Evolutionary conservation across 495 filamentous ascomycete genomes (phyloP).

Genomic region (Jackrogersella minutella): DNA sequence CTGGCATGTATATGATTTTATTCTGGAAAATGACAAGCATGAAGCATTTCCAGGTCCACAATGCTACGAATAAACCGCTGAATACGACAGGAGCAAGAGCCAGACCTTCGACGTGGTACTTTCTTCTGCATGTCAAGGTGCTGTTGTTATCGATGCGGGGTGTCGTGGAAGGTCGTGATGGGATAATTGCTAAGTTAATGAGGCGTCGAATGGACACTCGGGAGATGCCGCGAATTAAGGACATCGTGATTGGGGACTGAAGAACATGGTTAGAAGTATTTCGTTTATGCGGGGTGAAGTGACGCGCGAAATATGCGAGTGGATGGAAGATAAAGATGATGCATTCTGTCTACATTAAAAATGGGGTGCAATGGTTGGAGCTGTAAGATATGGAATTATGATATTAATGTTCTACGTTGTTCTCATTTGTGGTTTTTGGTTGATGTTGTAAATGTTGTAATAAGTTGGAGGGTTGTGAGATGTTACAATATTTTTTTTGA

Average conservation of each 20-base stretch:
- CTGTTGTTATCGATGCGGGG: constrained; percentile 32
- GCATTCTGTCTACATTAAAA: constrained; percentile 29
- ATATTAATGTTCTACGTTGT: constrained; percentile 4
- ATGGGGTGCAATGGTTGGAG: constrained; percentile 11
- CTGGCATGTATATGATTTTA: constrained; percentile 84
- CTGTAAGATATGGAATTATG: constrained; percentile 8
- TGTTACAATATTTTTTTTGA: background rate
- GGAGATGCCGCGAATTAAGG: constrained; percentile 22
- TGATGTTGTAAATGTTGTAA: background rate
- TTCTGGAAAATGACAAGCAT: constrained; percentile 85
- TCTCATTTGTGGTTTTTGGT: background rate
- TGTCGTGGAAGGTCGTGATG: constrained; percentile 38
- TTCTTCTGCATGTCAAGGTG: constrained; percentile 34
- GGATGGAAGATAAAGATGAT: constrained; percentile 32
- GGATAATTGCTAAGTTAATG: constrained; percentile 21
- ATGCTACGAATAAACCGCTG: constrained; percentile 66
- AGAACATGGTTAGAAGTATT: constrained; percentile 33
- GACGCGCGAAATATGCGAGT: constrained; percentile 33
- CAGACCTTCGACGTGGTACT: constrained; percentile 59
- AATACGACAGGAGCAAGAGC: constrained; percentile 74
- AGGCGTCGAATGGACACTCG: constrained; percentile 30
- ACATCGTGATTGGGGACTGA: constrained; percentile 35
- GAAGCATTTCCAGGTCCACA: constrained; percentile 82
- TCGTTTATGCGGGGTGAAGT: constrained; percentile 30
- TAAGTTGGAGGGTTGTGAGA: background rate